Evolutionary conservation across 768 basidiomycete species (phyloP), one percentile per base, ranked within the genome.

Genomic region (Mycena albidolilacea): DNA sequence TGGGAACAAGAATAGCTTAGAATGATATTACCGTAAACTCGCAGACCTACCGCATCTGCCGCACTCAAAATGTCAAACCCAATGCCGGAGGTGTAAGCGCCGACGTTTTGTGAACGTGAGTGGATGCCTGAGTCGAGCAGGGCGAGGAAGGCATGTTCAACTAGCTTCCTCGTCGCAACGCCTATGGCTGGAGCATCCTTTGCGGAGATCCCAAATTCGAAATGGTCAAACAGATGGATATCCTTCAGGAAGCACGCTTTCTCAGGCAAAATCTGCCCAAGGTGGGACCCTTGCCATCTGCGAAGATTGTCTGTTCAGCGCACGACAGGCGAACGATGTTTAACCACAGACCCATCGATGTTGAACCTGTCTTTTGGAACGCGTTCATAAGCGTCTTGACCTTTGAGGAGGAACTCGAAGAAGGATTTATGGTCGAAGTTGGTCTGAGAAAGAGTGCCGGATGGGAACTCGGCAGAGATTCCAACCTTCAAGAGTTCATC

Each of bases 111-210:
- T 3, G 30, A 30, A 30, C 30, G 30, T 30, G 30, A 87, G 72
- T 87, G 81, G 48, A 88, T 83, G 7, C 87, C 87, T 1, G 87
- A 86, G 72, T 88, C 87, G 55, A 85, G 80, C 17, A 88, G 79
- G 4, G 84, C 84, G 39, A 84, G 76, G 75, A 87, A 87, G 5
- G 81, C 75, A n/a, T 80, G 75, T 64, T 86, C 85, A 14, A 86
- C 71, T 15, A 85, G 79, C 73, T 82, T 83, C 41, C 85, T 76
- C 4, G 82, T 81, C 14, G 78, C 77, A n/a, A 80, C 69, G 2
- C 82, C 78, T 83, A 85, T 84, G 30, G 78, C 67, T 6, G 71
- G 71, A 0, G 83, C 84, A 69, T 85, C 85, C 71, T 80, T 83
- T 23, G 71, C 68, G 15, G 81, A 80, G 10, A 86, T 79, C 5